Percentiles rank a stretch among this genome's conserved stretches.
phyloP scores from a whole-genome alignment of 768 basidiomycete species.

The Boletus reticuloceps region DNA sequence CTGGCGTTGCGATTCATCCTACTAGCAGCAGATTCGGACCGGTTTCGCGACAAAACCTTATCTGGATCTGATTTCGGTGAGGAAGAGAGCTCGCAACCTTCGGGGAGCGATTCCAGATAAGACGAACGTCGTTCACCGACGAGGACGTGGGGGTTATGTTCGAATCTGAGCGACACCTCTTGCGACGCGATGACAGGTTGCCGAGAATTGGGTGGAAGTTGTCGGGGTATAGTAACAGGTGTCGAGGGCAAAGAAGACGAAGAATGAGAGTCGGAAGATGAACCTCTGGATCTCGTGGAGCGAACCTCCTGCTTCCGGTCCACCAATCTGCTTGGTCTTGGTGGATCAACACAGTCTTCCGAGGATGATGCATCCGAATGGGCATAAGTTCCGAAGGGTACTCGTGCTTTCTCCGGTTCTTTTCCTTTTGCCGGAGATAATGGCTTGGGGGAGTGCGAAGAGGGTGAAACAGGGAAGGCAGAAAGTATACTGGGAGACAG shows the following conservation, averaged over 20 bases:
- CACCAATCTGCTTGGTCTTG: constrained; percentile 4
- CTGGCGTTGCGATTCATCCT: constrained; percentile 14
- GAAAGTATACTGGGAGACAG: constrained; percentile 56
- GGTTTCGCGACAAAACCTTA: constrained; percentile 13
- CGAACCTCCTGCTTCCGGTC: constrained; percentile 1
- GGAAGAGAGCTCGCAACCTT: constrained; percentile 42
- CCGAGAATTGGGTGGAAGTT: constrained; percentile 13
- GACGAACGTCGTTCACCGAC: constrained; percentile 16
- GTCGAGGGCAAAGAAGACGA: constrained; percentile 28
- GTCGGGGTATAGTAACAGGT: constrained; percentile 15
- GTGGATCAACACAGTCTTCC: constrained; percentile 12
- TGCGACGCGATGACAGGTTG: constrained; percentile 24
- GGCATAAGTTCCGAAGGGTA: not conserved
- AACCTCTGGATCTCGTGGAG: constrained; percentile 19
- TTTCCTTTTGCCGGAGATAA: constrained; percentile 15
- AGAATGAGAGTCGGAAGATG: constrained; percentile 23
- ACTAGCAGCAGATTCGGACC: constrained; percentile 13
- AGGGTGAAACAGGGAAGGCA: constrained; percentile 44
- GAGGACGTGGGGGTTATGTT: constrained; percentile 26
- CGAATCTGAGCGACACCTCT: constrained; percentile 24
- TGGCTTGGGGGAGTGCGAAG: constrained; percentile 7
- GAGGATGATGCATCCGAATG: constrained; percentile 29
- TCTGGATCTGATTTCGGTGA: constrained; percentile 11
- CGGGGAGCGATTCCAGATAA: constrained; percentile 48
- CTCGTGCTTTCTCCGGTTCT: not conserved